These are phyloP conservation scores for Chaetomium sp. DNA, from an alignment of 2,329 filamentous ascomycete species.

Conservation along the genomic window DNA sequence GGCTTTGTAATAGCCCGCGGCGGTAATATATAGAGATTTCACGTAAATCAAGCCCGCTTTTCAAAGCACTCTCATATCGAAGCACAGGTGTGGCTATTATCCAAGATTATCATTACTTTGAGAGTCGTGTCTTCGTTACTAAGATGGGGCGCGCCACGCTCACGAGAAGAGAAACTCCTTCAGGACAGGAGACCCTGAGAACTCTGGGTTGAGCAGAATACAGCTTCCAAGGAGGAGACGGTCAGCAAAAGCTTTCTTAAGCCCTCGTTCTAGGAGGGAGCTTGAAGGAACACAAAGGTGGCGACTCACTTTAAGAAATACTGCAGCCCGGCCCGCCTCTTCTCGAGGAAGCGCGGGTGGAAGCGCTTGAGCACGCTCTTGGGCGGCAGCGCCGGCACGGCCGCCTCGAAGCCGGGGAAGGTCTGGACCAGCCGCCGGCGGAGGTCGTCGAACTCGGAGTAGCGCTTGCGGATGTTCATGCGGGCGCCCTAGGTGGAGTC, in stretches of 20 bases:
- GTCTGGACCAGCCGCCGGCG: conserved; percentile 71
- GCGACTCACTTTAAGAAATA: conserved; percentile 82
- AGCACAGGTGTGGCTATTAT: not conserved
- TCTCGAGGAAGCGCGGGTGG: conserved; percentile 80
- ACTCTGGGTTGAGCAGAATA: conserved; percentile 89
- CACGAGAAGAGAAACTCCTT: conserved; percentile 84
- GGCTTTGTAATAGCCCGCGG: conserved; percentile 6
- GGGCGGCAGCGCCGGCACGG: conserved; percentile 86
- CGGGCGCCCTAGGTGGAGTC: conserved; percentile 61
- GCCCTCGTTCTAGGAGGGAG: too few relatives aligned
- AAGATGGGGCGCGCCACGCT: conserved; percentile 28
- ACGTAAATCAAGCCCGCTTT: not conserved
- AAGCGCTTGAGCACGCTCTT: conserved; percentile 92
- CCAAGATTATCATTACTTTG: conserved; percentile 27
- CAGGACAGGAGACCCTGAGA: conserved; percentile 84
- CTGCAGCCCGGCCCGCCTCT: conserved; percentile 76
- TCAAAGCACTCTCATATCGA: not conserved
- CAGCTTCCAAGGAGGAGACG: conserved; percentile 58
- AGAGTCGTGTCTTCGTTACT: conserved; percentile 20
- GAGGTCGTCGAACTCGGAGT: conserved; percentile 91
- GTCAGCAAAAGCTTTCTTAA: too few relatives aligned
- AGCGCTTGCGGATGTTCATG: conserved; percentile 70
- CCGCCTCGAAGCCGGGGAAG: conserved; percentile 80
- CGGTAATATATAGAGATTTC: not conserved
- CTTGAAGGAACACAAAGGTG: too few relatives aligned